Evolutionary conservation across 78 protist genomes (phyloP).

Genomic region (Dictyostelium capitatum): DNA sequence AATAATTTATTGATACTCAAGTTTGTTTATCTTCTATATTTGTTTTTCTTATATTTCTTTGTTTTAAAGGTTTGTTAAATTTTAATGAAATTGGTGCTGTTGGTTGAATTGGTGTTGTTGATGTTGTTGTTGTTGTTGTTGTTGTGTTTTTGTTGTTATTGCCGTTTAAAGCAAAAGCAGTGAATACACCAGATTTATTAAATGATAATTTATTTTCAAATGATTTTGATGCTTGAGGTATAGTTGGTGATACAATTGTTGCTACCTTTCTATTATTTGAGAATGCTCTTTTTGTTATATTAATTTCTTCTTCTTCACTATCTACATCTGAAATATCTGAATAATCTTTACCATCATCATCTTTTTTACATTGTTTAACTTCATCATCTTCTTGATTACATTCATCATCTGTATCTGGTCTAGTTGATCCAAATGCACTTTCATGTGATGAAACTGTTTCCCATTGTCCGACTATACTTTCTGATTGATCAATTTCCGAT

Average conservation of each 20-base stretch:
- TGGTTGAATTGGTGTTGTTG: background rate
- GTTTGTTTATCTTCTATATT: conserved; percentile 27
- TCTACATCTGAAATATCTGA: background rate
- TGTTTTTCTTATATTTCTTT: conserved; percentile 43
- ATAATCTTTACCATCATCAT: conserved; percentile 5
- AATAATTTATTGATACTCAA: too few species aligned
- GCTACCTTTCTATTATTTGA: background rate
- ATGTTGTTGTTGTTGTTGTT: background rate
- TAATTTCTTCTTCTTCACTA: background rate
- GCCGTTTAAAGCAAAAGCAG: background rate
- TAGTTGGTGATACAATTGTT: background rate
- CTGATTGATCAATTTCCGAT: conserved; percentile 3
- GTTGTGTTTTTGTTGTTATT: background rate
- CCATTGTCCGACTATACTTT: conserved; percentile 1
- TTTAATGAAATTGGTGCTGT: background rate
- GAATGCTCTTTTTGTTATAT: conserved; percentile 18
- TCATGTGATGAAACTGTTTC: background rate
- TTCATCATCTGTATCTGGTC: background rate
- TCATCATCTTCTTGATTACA: background rate
- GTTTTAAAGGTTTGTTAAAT: conserved; percentile 17
- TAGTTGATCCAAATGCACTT: conserved; percentile 32
- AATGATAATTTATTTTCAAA: background rate
- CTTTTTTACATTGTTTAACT: background rate
- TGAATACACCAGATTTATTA: background rate
- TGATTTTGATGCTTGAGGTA: background rate